Conservation (phyloP, 306 rosid species). For the Acacia melanoxylon region DNA sequence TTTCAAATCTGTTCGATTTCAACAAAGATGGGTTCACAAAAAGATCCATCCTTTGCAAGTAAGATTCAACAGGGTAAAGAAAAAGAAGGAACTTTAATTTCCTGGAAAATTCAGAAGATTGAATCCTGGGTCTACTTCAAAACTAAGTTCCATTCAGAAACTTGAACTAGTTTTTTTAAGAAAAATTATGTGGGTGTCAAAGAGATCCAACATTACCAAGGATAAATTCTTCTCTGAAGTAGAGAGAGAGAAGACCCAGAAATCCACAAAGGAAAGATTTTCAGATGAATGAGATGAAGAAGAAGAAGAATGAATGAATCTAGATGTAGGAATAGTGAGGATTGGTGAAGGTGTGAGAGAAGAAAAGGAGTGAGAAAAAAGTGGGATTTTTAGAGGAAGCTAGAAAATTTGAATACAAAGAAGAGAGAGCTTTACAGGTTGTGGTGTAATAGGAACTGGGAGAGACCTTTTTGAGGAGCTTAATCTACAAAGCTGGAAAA, state of each 20-base stretch:
- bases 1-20: conserved; percentile 51
- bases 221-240: neutral
- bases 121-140: neutral
- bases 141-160: conserved; percentile 11
- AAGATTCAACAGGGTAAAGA: conserved; percentile 23
- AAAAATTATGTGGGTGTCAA: neutral
- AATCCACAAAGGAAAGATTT: neutral
- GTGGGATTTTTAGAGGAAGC: neutral
- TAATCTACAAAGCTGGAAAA: neutral
- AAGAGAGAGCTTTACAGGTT: neutral
- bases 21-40: conserved; percentile 43
- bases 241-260: neutral
- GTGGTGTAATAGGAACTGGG: neutral
- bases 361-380: neutral
- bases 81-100: conserved; percentile 13
- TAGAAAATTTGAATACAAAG: neutral
- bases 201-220: neutral
- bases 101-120: conserved; percentile 21
- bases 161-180: neutral
- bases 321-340: neutral
- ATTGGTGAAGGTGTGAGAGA: neutral
- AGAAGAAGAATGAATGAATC: conserved; percentile 1
- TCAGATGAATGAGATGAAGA: neutral
- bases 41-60: conserved; percentile 39
- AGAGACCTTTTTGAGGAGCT: neutral